Evolutionary conservation across 2,329 filamentous ascomycete genomes (phyloP), one percentile per base, ranked within the genome.

Genomic region (Coniochaeta hoffmannii): DNA sequence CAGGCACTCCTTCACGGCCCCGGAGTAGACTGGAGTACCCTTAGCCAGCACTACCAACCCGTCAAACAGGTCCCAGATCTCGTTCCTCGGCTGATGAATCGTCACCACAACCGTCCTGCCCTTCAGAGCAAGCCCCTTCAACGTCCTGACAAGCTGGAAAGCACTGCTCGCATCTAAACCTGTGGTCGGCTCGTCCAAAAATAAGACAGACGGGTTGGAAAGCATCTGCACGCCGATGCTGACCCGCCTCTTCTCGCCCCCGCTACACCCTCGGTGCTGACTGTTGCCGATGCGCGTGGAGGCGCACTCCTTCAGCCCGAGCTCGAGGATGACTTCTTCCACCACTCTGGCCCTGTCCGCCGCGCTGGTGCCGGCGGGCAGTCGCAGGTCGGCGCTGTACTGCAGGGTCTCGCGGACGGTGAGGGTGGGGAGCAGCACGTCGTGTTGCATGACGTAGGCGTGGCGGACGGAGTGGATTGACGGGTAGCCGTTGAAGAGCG

Each of bases 1-100:
- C 4, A 89, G 66, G 51, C 83, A 87, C 2, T 78, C 76, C 3
- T 73, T 68, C 26, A 79, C 76, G 1, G 74, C 70, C 0, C 88
- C 88, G 22, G 84, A 85, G 62, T 87, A 92, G 0, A 90, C 80
- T 0, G 85, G 82, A 32, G 78, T 80, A 0, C 88, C 88, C 61
- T 77, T 79, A 1, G 86, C 84, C 3, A 92, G 68, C 12, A 92
- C 75, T 10, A 90, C 74, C 8, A 91, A 74, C 57, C 84, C 83
- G 66, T 91, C 88, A 63, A 92, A 89, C 15, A 90, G 76, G 31
- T 82, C 79, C 87, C 88, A 92, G 14, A 92, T 91, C 66, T 91
- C 88, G 0, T 87, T 90, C 19, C 88, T 78, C 19, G 88, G 88
- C 59, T 90, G 86, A 65, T 92, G 88, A 34, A 92, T 88, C 0